A percentile compares a stretch with the other conserved stretches of the same genome.
These are phyloP conservation scores for Leishmania gerbilli DNA, from an alignment of 208 protist genomes.

Conservation along the genomic window DNA sequence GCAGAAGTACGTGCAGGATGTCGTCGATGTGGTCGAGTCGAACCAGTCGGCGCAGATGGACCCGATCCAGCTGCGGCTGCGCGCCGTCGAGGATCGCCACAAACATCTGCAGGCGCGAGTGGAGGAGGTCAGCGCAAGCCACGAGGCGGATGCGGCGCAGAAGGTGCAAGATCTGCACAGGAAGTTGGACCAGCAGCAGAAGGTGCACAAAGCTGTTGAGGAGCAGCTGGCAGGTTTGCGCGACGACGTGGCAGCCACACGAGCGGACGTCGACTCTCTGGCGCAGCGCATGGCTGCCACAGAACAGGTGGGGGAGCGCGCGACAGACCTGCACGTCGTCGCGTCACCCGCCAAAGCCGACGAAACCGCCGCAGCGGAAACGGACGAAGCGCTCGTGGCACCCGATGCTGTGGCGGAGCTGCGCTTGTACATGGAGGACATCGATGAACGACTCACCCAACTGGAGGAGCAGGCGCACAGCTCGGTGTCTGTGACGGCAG, in stretches of 20 bases:
- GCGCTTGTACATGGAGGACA: constrained; percentile 7
- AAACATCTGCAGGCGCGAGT: constrained; percentile 10
- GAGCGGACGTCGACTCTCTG: background rate
- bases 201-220: background rate
- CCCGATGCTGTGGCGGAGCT: constrained; percentile 2
- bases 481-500: constrained; percentile 28
- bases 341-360: background rate
- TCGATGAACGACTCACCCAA: constrained; percentile 21
- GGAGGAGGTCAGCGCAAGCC: constrained; percentile 15
- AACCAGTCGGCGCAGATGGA: constrained; percentile 17
- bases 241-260: constrained; percentile 3
- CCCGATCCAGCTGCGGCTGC: constrained; percentile 23
- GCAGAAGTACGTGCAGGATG: constrained; percentile 33
- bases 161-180: background rate
- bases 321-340: background rate
- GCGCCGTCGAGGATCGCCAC: constrained; percentile 25
- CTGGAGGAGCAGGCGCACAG: constrained; percentile 24
- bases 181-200: constrained; percentile 9
- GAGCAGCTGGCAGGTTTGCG: constrained; percentile 12
- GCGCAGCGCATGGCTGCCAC: constrained; percentile 1
- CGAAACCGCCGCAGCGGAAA: background rate
- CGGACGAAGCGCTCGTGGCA: background rate
- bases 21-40: constrained; percentile 25
- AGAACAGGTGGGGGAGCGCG: constrained; percentile 4
- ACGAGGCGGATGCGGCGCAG: constrained; percentile 5